Evolutionary conservation across 2,329 filamentous ascomycete genomes (phyloP).

Genomic region (Cordyceps militaris): DNA sequence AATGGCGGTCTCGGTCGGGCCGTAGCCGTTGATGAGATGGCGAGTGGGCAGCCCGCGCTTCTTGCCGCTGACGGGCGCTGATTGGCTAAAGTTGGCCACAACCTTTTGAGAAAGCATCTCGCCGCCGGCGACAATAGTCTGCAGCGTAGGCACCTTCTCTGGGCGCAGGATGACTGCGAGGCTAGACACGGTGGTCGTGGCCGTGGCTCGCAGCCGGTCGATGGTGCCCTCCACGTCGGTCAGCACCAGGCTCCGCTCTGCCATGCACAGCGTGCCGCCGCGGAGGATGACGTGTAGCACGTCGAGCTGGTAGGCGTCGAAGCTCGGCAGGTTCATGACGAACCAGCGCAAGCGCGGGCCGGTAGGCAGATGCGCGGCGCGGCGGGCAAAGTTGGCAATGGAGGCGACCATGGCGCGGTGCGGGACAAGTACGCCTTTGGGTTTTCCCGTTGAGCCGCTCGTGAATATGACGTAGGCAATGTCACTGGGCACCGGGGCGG

Average conservation of each 20-base stretch:
- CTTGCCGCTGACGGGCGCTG: neutral
- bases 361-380: neutral
- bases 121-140: neutral
- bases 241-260: conserved; percentile 6
- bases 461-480: conserved; percentile 35
- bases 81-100: neutral
- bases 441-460: conserved; percentile 41
- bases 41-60: neutral
- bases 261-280: conserved; percentile 7
- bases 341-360: conserved; percentile 7
- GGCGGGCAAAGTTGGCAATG: neutral
- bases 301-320: conserved; percentile 8
- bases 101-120: conserved; percentile 8
- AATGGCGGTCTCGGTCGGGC: conserved; percentile 2
- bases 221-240: conserved; percentile 4
- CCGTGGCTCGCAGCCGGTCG: conserved; percentile 1
- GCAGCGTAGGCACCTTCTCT: neutral
- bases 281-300: neutral
- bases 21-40: conserved; percentile 5
- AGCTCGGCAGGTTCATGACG: conserved; percentile 3
- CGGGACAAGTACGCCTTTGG: conserved; percentile 63
- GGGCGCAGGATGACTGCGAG: conserved; percentile 2
- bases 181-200: conserved; percentile 4
- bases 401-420: conserved; percentile 41
- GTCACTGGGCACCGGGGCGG: conserved; percentile 19